These are phyloP conservation scores for Arachnomyces sp. DNA, from an alignment of 2,329 filamentous ascomycete genomes.

Conservation along the genomic window DNA sequence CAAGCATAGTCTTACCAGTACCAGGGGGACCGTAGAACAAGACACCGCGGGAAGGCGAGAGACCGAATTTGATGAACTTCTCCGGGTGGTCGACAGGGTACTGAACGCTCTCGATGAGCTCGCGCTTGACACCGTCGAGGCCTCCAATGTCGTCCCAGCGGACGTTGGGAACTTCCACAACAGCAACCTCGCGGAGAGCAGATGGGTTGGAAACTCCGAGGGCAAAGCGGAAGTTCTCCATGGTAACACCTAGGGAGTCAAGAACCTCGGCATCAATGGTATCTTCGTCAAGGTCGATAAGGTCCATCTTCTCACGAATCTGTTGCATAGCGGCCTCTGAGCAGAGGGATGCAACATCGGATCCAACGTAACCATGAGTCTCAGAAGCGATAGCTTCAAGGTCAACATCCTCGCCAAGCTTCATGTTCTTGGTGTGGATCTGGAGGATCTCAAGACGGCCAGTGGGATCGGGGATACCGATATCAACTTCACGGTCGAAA, in stretches of 20 bases:
- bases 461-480: constrained; percentile 94
- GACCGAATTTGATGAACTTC: constrained; percentile 99
- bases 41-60: constrained; percentile 95
- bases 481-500: constrained; percentile 98
- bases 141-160: constrained; percentile 99
- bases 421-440: constrained; percentile 99
- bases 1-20: constrained; percentile 99
- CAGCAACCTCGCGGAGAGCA: constrained; percentile 93
- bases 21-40: constrained; percentile 97
- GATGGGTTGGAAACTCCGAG: constrained; percentile 98
- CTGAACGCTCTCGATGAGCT: constrained; percentile 97
- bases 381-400: constrained; percentile 93
- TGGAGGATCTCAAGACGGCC: constrained; percentile 97
- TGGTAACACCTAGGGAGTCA: constrained; percentile 94
- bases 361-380: constrained; percentile 98
- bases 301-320: constrained; percentile 99
- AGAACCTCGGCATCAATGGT: constrained; percentile 98
- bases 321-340: constrained; percentile 99
- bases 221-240: constrained; percentile 99
- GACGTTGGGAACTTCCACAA: constrained; percentile 98
- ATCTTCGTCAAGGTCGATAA: constrained; percentile 97
- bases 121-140: constrained; percentile 95
- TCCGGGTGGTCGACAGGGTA: constrained; percentile 99
- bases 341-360: constrained; percentile 94
- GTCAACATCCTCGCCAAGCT: constrained; percentile 92